phyloP scores from a whole-genome alignment of 2,329 filamentous ascomycete genomes.

The Colletotrichum nymphaeae region DNA sequence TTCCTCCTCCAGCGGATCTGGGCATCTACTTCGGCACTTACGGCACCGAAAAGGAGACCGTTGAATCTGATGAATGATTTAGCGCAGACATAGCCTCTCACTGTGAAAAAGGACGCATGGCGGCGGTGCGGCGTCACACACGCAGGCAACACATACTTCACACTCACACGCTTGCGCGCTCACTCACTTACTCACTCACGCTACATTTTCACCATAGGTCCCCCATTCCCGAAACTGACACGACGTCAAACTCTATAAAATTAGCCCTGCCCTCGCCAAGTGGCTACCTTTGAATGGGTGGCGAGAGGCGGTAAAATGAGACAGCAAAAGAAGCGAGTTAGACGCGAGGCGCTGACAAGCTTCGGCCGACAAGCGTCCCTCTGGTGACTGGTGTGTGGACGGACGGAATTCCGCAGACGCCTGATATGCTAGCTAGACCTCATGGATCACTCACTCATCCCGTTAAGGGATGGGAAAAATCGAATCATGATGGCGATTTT shows the following conservation, averaged over 20 bases:
- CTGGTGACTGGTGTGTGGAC: background rate
- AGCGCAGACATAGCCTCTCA: background rate
- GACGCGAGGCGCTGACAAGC: background rate
- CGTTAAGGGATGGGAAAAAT: background rate
- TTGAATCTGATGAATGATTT: background rate
- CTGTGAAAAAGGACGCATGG: background rate
- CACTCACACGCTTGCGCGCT: no score
- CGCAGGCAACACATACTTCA: background rate
- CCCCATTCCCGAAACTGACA: background rate
- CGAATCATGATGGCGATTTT: background rate
- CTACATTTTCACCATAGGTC: background rate
- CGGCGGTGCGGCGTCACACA: background rate
- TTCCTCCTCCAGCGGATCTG: background rate
- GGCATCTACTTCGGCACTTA: background rate
- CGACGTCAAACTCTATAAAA: slow-evolving; percentile 1
- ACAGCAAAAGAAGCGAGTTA: background rate
- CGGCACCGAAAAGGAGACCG: background rate
- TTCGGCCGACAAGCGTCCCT: background rate
- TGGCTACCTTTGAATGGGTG: background rate
- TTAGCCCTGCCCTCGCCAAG: background rate
- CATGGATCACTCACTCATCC: background rate
- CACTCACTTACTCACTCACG: no score
- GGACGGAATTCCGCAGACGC: background rate
- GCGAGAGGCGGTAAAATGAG: background rate
- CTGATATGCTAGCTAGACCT: background rate